Percentiles rank a stretch among this genome's conserved stretches.
Evolutionary conservation across 2,329 filamentous ascomycete genomes (phyloP).

Genomic region (Fusarium concolor): DNA sequence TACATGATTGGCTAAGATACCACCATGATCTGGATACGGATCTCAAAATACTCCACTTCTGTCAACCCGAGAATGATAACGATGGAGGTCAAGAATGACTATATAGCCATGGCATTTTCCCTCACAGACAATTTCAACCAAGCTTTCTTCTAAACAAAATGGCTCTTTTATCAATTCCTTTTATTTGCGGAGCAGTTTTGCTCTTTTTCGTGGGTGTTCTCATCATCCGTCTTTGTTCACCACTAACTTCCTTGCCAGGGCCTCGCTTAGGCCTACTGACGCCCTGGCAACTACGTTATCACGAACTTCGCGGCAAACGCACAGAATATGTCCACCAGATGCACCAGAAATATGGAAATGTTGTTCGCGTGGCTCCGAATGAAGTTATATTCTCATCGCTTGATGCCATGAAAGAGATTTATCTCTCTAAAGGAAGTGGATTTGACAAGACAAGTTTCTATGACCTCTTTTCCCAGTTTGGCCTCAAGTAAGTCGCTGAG

Average conservation of each 20-base stretch:
- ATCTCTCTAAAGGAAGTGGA: constrained; percentile 30
- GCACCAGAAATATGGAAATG: constrained; percentile 16
- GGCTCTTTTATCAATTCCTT: neutral
- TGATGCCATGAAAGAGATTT: constrained; percentile 32
- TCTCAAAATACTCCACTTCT: neutral
- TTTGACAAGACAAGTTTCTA: constrained; percentile 30
- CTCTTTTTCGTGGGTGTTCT: neutral
- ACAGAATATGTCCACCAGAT: constrained; percentile 19
- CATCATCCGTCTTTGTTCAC: constrained; percentile 5
- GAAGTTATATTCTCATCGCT: constrained; percentile 30
- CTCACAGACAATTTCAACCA: neutral
- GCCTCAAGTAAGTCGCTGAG: neutral
- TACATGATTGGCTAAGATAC: constrained; percentile 6
- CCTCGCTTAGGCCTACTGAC: constrained; percentile 21
- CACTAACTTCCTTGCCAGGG: constrained; percentile 22
- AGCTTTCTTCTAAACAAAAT: neutral
- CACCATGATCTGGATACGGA: no score
- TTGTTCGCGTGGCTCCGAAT: constrained; percentile 28
- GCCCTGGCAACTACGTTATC: constrained; percentile 11
- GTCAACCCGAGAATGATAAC: neutral
- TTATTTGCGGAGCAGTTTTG: neutral
- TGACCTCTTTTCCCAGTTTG: constrained; percentile 28
- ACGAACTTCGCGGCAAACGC: constrained; percentile 27
- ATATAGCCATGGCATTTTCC: neutral
- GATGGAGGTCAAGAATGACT: neutral